phyloP scores from a whole-genome alignment of 2,329 filamentous ascomycete species.

The Raffaelea ambrosiae region DNA sequence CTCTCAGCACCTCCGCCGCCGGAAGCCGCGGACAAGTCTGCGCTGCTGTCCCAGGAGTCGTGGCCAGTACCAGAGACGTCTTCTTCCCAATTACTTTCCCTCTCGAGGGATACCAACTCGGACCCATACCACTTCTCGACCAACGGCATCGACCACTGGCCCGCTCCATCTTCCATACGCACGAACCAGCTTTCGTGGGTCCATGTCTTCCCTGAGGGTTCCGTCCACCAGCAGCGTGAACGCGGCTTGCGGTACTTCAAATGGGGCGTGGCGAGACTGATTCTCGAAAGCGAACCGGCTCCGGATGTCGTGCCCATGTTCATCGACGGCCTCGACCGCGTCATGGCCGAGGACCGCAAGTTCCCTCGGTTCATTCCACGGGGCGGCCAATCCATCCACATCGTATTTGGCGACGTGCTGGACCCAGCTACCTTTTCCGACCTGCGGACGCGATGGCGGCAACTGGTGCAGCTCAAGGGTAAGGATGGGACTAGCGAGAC shows the following conservation, averaged over 20 bases:
- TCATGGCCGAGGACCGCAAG: constrained; percentile 77
- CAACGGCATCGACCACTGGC: constrained; percentile 55
- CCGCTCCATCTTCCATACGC: constrained; percentile 63
- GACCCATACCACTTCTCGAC: constrained; percentile 56
- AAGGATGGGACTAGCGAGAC: constrained; percentile 15
- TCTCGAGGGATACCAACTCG: constrained; percentile 9
- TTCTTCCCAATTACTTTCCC: no score
- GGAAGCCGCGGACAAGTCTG: not conserved
- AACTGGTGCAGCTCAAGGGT: constrained; percentile 41
- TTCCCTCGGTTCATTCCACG: constrained; percentile 79
- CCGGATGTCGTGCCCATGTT: constrained; percentile 92
- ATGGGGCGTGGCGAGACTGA: constrained; percentile 87
- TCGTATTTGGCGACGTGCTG: constrained; percentile 73
- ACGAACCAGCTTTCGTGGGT: constrained; percentile 73
- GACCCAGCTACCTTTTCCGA: constrained; percentile 73
- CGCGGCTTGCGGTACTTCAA: constrained; percentile 92
- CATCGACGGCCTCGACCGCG: constrained; percentile 77
- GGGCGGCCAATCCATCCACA: constrained; percentile 56
- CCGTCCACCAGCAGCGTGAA: constrained; percentile 77
- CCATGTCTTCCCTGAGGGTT: constrained; percentile 93
- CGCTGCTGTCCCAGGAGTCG: not conserved
- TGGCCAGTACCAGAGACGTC: no score
- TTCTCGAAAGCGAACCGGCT: constrained; percentile 75
- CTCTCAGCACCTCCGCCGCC: constrained; percentile 51
- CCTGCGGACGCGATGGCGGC: constrained; percentile 64